Base-by-base conservation (phyloP, 805 yeast genomes). In the Kurtzmaniella cleridarum region DNA sequence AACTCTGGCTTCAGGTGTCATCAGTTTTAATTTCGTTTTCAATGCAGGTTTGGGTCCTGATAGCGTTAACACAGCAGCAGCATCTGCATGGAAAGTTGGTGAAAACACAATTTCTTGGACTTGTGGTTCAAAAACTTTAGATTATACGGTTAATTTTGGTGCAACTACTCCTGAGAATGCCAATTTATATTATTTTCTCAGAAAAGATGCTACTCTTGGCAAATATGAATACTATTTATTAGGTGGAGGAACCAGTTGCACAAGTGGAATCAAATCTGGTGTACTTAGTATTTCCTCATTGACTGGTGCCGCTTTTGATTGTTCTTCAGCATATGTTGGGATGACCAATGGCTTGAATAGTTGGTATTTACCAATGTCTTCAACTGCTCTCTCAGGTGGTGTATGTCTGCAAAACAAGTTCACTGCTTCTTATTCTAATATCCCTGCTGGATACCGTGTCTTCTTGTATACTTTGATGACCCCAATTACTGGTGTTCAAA, bases 391-490 rank as follows among this genome's bases (percentile, higher is more conserved):
- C 16, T 10, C 31, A 24, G 43, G 54, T 4, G 41, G 40, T 11
- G 13, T 46, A 1, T 60, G 63, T 44, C 32, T 43, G 3, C 8
- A 41, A 5, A 34, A 39, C 6, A 35, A 36, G 2, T 42, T 33
- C 17, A 36, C 34, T 3, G 43, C 47, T 14, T 38, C 17, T 12
- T 59, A 50, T 41, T 18, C 27, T 4, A 53, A 50, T 36, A 30
- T 60, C 20, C 62, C 64, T 6, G 59, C 61, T 2, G 65, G 64
- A 2, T 54, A 45, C 41, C 42, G 59, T 13, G 56, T 58, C 6
- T 56, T 46, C 38, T 44, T 56, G 27, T 52, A 49, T 34, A 30
- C 28, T 10, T n/a, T 34, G 3, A 27, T 38, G 10, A 10, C 13
- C 6, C 36, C 36, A n/a, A 26, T 8, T 27, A 31, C 28, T 14